These are phyloP conservation scores for Ceratobasidium sp. DNA, from an alignment of 1,284 basidiomycete species.

Conservation along the genomic window DNA sequence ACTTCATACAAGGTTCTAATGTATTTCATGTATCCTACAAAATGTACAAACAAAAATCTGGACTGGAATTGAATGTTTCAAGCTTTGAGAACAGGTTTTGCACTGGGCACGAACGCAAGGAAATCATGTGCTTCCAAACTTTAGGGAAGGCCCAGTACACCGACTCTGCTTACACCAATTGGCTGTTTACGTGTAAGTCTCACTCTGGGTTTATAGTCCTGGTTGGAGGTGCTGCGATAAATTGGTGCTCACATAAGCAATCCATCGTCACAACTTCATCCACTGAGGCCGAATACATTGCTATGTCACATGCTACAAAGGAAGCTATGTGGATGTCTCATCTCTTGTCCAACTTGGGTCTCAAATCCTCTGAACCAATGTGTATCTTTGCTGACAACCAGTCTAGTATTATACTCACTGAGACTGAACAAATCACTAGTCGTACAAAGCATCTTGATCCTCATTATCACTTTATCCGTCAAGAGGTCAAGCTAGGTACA, in stretches of 20 bases:
- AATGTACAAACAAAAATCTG: neutral
- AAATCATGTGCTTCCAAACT: too few species aligned
- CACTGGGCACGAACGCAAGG: too few species aligned
- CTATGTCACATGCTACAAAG: constrained; percentile 51
- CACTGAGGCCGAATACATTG: constrained; percentile 57
- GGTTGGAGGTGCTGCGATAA: constrained; percentile 53
- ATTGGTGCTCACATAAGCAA: constrained; percentile 55
- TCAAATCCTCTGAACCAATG: neutral
- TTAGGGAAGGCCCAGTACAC: too few species aligned
- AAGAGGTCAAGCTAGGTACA: constrained; percentile 45
- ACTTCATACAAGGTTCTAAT: constrained; percentile 19
- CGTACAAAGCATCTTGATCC: constrained; percentile 54
- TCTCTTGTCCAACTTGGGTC: constrained; percentile 41
- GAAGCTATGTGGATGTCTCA: constrained; percentile 52
- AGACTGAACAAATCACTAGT: constrained; percentile 49
- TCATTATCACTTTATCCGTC: constrained; percentile 51
- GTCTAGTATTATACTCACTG: constrained; percentile 49
- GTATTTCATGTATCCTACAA: neutral
- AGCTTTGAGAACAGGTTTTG: too few species aligned
- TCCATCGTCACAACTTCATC: constrained; percentile 53
- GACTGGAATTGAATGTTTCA: neutral
- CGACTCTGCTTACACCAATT: constrained; percentile 29
- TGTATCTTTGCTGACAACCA: constrained; percentile 51
- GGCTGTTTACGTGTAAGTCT: constrained; percentile 48
- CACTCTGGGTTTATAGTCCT: constrained; percentile 58